Evolutionary conservation across 2,329 filamentous ascomycete genomes (phyloP).

Genomic region (Elsinoe ampelina): DNA sequence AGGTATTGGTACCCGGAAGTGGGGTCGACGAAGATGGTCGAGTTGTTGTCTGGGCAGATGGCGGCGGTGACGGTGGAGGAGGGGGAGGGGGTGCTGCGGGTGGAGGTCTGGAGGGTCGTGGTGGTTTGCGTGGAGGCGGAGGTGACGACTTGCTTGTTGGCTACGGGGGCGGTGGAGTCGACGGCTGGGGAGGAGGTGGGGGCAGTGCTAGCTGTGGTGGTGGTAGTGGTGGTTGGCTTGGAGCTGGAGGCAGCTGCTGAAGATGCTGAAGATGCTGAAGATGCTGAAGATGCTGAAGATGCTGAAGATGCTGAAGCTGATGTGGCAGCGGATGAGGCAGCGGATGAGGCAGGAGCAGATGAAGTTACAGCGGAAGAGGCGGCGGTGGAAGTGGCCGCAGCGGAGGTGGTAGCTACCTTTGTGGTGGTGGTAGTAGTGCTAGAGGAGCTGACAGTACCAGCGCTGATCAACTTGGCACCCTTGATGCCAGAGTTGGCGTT

Average conservation of each 20-base stretch:
- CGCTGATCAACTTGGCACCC: constrained; percentile 12
- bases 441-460: not conserved
- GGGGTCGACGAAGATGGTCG: constrained; percentile 18
- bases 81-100: constrained; percentile 10
- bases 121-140: not conserved
- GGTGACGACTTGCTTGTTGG: constrained; percentile 6
- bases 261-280: not conserved
- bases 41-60: constrained; percentile 19
- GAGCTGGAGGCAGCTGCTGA: constrained; percentile 2
- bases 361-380: not conserved
- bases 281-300: not conserved
- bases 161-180: not conserved
- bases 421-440: not conserved
- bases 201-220: constrained; percentile 5
- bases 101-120: not conserved
- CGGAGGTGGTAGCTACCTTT: not conserved
- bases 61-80: constrained; percentile 13
- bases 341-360: not conserved
- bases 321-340: not conserved
- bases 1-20: constrained; percentile 19
- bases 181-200: not conserved
- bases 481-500: not conserved
- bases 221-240: not conserved
- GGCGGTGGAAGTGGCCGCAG: not conserved
- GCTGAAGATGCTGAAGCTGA: too few species aligned